Evolutionary conservation across 2,329 filamentous ascomycete species (phyloP).

Genomic region (Penicillium olsonii): DNA sequence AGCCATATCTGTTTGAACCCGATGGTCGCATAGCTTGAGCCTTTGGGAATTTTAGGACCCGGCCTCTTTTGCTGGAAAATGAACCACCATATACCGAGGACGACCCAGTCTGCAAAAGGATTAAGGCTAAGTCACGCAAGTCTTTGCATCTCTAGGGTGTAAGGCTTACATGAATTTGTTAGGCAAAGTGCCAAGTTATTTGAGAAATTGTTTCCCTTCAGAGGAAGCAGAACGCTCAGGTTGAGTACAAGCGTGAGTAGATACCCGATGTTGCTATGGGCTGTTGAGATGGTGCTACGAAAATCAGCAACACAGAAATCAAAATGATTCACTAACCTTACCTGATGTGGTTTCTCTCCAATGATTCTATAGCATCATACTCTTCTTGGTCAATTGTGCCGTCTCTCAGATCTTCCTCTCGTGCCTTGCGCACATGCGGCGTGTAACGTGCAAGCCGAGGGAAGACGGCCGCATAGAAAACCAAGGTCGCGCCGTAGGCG

Average conservation of each 20-base stretch:
- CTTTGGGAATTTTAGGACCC: conserved; percentile 42
- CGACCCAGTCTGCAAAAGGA: conserved; percentile 39
- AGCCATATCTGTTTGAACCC: conserved; percentile 47
- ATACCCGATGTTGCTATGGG: conserved; percentile 48
- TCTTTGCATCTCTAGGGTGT: no score
- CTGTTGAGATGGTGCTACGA: conserved; percentile 43
- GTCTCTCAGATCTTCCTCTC: conserved; percentile 43
- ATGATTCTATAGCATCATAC: conserved; percentile 45
- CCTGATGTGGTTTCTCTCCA: conserved; percentile 47
- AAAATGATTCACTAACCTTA: conserved; percentile 6
- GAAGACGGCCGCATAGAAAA: conserved; percentile 47
- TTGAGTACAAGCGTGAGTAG: conserved; percentile 42
- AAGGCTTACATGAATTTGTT: conserved; percentile 43
- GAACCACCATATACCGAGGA: conserved; percentile 48
- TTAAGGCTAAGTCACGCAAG: neutral
- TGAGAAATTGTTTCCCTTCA: conserved; percentile 37
- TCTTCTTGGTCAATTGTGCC: conserved; percentile 40
- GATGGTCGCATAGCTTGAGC: conserved; percentile 43
- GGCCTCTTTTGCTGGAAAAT: conserved; percentile 45
- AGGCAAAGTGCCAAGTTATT: conserved; percentile 45
- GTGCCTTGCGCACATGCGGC: conserved; percentile 44
- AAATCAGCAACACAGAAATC: conserved; percentile 7
- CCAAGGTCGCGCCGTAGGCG: conserved; percentile 44
- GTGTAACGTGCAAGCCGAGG: conserved; percentile 43
- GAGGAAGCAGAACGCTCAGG: conserved; percentile 41